These are phyloP conservation scores for Xylona heveae DNA, from an alignment of 495 filamentous ascomycete species.

Conservation along the genomic window DNA sequence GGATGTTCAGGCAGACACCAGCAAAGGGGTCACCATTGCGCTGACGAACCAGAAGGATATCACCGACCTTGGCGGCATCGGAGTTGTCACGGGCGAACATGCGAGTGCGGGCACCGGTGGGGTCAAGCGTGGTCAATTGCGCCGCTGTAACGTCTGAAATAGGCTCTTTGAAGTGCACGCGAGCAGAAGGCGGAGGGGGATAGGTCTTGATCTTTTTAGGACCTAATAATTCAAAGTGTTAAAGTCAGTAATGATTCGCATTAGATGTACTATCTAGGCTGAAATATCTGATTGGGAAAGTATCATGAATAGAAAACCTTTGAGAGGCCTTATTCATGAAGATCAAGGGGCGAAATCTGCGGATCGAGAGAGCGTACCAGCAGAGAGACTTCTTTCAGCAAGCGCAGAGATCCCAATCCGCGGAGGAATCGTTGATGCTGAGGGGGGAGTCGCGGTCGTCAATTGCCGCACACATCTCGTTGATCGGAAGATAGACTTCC, in stretches of 20 bases:
- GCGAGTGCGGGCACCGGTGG: conserved; percentile 54
- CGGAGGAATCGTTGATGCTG: not conserved
- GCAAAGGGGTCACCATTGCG: conserved; percentile 75
- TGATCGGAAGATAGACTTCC: conserved; percentile 32
- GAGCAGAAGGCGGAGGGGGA: conserved; percentile 26
- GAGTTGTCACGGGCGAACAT: conserved; percentile 59
- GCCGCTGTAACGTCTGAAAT: conserved; percentile 34
- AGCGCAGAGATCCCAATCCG: too few species aligned
- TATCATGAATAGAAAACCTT: too few species aligned
- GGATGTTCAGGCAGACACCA: conserved; percentile 69
- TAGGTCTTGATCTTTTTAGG: conserved; percentile 28
- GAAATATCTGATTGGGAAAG: conserved; percentile 8
- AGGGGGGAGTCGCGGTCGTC: not conserved
- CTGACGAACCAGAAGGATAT: conserved; percentile 76
- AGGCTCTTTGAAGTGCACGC: conserved; percentile 31
- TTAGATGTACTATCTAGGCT: conserved; percentile 7
- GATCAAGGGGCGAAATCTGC: not conserved
- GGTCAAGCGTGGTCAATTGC: conserved; percentile 59
- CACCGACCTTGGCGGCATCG: conserved; percentile 56
- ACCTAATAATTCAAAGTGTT: conserved; percentile 2
- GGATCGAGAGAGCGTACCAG: too few species aligned
- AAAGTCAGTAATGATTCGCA: conserved; percentile 9
- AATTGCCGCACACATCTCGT: conserved; percentile 9
- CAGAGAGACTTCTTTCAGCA: too few species aligned
- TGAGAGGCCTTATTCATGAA: too few species aligned